A percentile compares a stretch with the other conserved stretches of the same genome.
phyloP scores from a whole-genome alignment of 495 filamentous ascomycete genomes.

The Neurospora sublineolata region DNA sequence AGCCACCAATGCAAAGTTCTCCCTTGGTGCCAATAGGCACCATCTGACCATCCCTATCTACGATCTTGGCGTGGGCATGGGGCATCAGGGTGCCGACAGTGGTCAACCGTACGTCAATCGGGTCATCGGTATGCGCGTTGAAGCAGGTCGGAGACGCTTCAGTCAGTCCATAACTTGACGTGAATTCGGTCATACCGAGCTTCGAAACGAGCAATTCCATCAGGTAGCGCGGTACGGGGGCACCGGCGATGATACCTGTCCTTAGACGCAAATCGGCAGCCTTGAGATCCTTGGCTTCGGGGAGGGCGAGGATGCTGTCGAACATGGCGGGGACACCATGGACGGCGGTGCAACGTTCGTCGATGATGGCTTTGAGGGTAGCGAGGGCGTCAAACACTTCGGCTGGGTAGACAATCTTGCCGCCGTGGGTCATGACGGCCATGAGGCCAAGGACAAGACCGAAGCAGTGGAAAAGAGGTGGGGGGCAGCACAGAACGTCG shows the following conservation, averaged over 20 bases:
- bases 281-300: constrained; percentile 36
- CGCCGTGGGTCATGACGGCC: constrained; percentile 53
- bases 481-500: constrained; percentile 58
- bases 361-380: constrained; percentile 45
- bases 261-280: constrained; percentile 39
- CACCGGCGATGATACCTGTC: constrained; percentile 59
- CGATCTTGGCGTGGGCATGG: constrained; percentile 56
- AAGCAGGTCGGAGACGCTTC: constrained; percentile 62
- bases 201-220: constrained; percentile 51
- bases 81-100: constrained; percentile 60
- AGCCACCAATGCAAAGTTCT: constrained; percentile 58
- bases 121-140: constrained; percentile 56
- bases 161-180: constrained; percentile 60
- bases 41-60: constrained; percentile 45
- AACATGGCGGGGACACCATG: constrained; percentile 70
- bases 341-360: constrained; percentile 55
- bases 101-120: constrained; percentile 43
- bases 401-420: constrained; percentile 53
- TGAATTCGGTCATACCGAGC: constrained; percentile 57
- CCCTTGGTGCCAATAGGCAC: constrained; percentile 49
- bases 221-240: constrained; percentile 50
- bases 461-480: constrained; percentile 66
- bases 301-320: constrained; percentile 47
- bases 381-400: constrained; percentile 52
- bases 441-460: constrained; percentile 60